A percentile compares a stretch with the other conserved stretches of the same genome.
Conservation (phyloP, 1,284 basidiomycete genomes). For the Fomitopsis schrenkii region DNA sequence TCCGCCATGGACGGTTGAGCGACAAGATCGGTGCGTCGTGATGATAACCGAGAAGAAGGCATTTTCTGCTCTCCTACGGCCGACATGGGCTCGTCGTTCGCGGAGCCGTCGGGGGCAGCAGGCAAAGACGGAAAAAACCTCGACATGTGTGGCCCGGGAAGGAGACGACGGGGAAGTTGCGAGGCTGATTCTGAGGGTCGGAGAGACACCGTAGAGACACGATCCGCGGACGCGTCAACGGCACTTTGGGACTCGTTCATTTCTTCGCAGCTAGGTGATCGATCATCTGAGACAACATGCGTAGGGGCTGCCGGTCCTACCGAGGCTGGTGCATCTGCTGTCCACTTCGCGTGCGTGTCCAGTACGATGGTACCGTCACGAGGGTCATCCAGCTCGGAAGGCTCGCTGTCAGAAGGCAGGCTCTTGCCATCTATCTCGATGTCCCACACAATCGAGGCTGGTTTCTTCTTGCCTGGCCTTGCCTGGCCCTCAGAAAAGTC, state of each 20-base stretch:
- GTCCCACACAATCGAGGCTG: constrained; percentile 59
- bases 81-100: neutral
- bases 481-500: neutral
- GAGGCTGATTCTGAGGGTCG: neutral
- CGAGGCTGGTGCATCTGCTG: neutral
- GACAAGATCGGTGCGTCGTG: neutral
- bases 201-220: neutral
- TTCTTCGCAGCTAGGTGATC: neutral
- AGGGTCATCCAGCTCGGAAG: constrained; percentile 3
- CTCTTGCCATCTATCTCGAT: constrained; percentile 45
- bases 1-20: neutral
- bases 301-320: neutral
- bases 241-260: no score
- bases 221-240: neutral
- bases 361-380: constrained; percentile 22
- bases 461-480: neutral
- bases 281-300: neutral
- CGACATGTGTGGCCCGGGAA: neutral
- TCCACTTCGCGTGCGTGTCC: constrained; percentile 18
- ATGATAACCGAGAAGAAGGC: neutral
- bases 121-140: neutral
- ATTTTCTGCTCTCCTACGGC: neutral
- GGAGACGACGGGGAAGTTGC: neutral
- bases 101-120: neutral
- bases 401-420: constrained; percentile 14